phyloP scores from a whole-genome alignment of 805 yeast genomes.

The Yarrowia sp. region DNA sequence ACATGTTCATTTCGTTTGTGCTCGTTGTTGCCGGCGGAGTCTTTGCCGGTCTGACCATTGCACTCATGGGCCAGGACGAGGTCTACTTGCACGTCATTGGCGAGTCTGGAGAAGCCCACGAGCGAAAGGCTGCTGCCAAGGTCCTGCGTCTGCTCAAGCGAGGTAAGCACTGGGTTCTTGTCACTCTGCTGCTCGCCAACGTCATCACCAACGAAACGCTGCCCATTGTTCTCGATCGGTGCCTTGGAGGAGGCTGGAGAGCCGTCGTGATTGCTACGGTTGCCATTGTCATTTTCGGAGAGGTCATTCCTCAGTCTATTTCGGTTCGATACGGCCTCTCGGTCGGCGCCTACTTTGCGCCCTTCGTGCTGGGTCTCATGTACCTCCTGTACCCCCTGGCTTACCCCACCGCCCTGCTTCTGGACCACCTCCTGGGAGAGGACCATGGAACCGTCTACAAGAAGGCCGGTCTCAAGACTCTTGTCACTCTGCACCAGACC shows the following conservation, averaged over 20 bases:
- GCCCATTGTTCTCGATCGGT: slow-evolving; percentile 89
- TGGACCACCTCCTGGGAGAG: slow-evolving; percentile 84
- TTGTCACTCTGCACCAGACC: slow-evolving; percentile 87
- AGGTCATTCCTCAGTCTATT: slow-evolving; percentile 89
- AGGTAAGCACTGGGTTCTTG: slow-evolving; percentile 96
- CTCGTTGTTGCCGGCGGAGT: slow-evolving; percentile 43
- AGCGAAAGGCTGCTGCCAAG: slow-evolving; percentile 63
- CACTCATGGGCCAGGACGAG: slow-evolving; percentile 97
- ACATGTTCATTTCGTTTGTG: slow-evolving; percentile 37
- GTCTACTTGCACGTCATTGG: slow-evolving; percentile 88
- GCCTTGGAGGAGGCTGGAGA: slow-evolving; percentile 96
- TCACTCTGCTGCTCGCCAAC: slow-evolving; percentile 77
- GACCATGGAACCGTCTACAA: slow-evolving; percentile 95
- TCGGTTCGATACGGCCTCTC: slow-evolving; percentile 91
- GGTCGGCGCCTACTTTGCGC: slow-evolving; percentile 86
- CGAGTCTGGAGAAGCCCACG: slow-evolving; percentile 68
- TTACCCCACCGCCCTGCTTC: slow-evolving; percentile 77
- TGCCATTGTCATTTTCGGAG: slow-evolving; percentile 91
- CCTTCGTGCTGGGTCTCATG: slow-evolving; percentile 82
- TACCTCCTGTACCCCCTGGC: slow-evolving; percentile 89
- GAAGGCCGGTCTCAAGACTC: slow-evolving; percentile 86
- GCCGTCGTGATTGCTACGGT: slow-evolving; percentile 94
- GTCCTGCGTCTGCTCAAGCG: slow-evolving; percentile 70
- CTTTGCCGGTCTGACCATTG: slow-evolving; percentile 67
- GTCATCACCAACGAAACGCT: slow-evolving; percentile 92